Base-by-base conservation (phyloP, 2,329 filamentous ascomycete genomes). In the Alternaria conjuncta region DNA sequence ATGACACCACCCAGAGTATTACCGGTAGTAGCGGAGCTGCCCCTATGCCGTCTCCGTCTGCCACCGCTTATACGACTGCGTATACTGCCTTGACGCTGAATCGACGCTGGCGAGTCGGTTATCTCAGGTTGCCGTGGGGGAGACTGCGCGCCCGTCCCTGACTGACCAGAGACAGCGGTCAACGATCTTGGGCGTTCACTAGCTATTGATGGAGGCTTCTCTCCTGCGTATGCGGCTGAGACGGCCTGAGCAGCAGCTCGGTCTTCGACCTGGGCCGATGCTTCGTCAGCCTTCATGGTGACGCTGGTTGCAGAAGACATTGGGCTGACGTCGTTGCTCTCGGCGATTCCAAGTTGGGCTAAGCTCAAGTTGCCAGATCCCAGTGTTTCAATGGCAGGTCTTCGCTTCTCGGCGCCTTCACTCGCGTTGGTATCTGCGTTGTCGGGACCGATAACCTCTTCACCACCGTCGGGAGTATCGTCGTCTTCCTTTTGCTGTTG, bases 351-450 rank as follows among this genome's bases (percentile, higher is more conserved):
- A 45, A 98, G 84, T 75, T 97, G 93, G 73, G 92, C 94, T 60
- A 98, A 86, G 78, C 93, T 97, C 51, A 99, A 84, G 75, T 97
- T 92, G 6, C 96, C 96, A 73, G 89, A 89, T 12, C 96, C 96
- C 54, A 99, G 85, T 1, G 96, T 98, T 75, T 95, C 93, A 3
- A 97, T 87, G 1, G 96, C 94, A 12, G 90, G 88, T 70, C 93
- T 90, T 72, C 77, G 77, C 89, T 78, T 77, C 58, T 77, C 75
- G 6, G 68, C 57, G 5, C 67, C 70, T 47, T 66, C 53, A 26
- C 64, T 70, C 36, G 68, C 65, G 20, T 64, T 63, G 11, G 72
- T 46, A 25, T 76, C 70, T 51, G 64, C 70, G 63, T 68, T 77
- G 5, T 74, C 70, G 15, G 75, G 73, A 4, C 76, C 75, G 62